A percentile compares a stretch with the other conserved stretches of the same genome.
These are phyloP conservation scores for Clavispora phyllophila DNA, from an alignment of 805 yeast species.

Conservation along the genomic window DNA sequence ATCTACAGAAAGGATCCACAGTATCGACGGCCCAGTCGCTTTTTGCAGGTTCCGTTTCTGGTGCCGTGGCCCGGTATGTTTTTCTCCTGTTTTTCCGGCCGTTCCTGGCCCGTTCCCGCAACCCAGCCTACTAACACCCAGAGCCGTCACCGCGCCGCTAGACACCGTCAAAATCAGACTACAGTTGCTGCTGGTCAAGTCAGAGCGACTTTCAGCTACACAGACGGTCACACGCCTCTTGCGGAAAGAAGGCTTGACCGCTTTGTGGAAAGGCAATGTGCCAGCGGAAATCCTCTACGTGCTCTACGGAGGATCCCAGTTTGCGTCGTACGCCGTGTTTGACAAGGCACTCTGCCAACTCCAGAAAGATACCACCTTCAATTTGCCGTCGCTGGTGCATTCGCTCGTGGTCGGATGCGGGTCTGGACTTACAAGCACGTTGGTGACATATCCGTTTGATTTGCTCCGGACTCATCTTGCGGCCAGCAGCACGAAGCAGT, in stretches of 20 bases:
- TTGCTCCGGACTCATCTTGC: slow-evolving; percentile 82
- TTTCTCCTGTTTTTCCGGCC: background rate
- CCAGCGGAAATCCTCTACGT: slow-evolving; percentile 88
- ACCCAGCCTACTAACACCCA: slow-evolving; percentile 20
- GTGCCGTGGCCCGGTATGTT: slow-evolving; percentile 39
- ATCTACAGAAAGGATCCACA: slow-evolving; percentile 46
- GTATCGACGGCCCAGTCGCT: slow-evolving; percentile 51
- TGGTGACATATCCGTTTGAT: slow-evolving; percentile 83
- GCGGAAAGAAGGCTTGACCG: slow-evolving; percentile 61
- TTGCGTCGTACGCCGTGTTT: slow-evolving; percentile 59
- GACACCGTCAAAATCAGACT: slow-evolving; percentile 74
- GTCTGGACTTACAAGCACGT: slow-evolving; percentile 73
- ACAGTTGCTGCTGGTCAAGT: slow-evolving; percentile 47
- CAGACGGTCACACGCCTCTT: slow-evolving; percentile 40
- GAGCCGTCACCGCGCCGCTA: slow-evolving; percentile 68
- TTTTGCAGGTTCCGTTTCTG: slow-evolving; percentile 55
- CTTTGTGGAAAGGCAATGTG: slow-evolving; percentile 94
- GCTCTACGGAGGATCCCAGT: slow-evolving; percentile 81
- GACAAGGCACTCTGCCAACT: slow-evolving; percentile 39
- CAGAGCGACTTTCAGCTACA: slow-evolving; percentile 18
- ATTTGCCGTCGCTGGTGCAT: slow-evolving; percentile 34
- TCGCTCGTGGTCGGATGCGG: slow-evolving; percentile 62
- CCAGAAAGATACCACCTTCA: slow-evolving; percentile 17
- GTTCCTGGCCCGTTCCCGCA: no score
- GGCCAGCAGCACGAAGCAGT: slow-evolving; percentile 43